phyloP scores from a whole-genome alignment of 2,329 filamentous ascomycete genomes.

The Dichotomopilus funicola region DNA sequence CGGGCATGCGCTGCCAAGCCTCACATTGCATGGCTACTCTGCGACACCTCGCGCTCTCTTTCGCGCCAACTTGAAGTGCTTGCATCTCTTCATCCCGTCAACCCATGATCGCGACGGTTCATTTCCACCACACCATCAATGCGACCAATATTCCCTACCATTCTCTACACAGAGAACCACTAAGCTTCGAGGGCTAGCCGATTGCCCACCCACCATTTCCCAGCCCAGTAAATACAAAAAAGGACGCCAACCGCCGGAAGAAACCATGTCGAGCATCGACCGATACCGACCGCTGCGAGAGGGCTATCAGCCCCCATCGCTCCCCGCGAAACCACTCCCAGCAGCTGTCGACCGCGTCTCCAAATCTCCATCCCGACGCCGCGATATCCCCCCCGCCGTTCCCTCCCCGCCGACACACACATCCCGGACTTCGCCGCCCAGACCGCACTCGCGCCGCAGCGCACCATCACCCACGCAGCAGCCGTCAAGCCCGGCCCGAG shows the following conservation, averaged over 20 bases:
- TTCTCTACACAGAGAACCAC: neutral
- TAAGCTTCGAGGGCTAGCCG: neutral
- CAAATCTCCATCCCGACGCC: conserved; percentile 44
- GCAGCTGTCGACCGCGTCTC: conserved; percentile 36
- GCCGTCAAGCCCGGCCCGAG: conserved; percentile 32
- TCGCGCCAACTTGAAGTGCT: neutral
- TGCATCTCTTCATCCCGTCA: neutral
- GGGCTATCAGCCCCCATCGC: conserved; percentile 43
- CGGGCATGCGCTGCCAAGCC: too few species aligned
- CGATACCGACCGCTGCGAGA: conserved; percentile 10
- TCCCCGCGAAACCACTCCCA: conserved; percentile 34
- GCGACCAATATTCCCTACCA: neutral
- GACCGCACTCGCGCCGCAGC: conserved; percentile 38
- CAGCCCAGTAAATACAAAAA: neutral
- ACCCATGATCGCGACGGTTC: neutral
- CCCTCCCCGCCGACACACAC: conserved; percentile 54
- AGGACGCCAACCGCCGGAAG: too few species aligned
- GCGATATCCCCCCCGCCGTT: conserved; percentile 54
- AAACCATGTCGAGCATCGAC: conserved; percentile 13
- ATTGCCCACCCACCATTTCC: neutral
- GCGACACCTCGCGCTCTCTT: neutral
- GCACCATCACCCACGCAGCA: conserved; percentile 37
- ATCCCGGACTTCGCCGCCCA: conserved; percentile 49
- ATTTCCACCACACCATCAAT: neutral
- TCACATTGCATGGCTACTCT: neutral